Evolutionary conservation across 106 monocot genomes (phyloP).

Genomic region (Alisma plantagoaquatica): DNA sequence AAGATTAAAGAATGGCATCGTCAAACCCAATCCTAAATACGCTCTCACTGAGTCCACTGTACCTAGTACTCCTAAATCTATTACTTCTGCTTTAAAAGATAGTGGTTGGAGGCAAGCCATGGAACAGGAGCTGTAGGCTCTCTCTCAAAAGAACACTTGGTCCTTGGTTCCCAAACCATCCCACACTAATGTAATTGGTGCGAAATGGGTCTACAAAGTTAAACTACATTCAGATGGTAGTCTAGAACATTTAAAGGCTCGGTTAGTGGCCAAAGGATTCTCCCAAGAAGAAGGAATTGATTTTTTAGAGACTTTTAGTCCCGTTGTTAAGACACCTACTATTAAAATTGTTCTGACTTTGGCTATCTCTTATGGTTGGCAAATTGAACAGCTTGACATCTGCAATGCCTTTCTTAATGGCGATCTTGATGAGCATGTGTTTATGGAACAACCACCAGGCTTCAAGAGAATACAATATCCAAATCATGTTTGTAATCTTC

Average conservation of each 20-base stretch:
- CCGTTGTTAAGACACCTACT: background rate
- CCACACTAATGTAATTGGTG: slow-evolving; percentile 2
- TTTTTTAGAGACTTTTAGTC: background rate
- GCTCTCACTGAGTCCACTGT: too few relatives aligned
- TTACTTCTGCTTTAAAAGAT: too few relatives aligned
- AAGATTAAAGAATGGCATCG: too few relatives aligned
- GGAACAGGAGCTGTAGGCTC: too few relatives aligned
- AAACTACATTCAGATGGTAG: background rate
- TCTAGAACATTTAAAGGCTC: background rate
- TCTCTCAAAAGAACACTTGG: too few relatives aligned
- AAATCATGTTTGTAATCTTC: background rate
- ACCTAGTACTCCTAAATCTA: too few relatives aligned
- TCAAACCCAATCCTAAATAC: too few relatives aligned
- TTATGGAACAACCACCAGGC: slow-evolving; percentile 1
- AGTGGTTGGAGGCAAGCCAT: too few relatives aligned
- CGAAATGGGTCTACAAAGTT: background rate
- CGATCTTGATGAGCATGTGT: background rate
- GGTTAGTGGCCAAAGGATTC: background rate
- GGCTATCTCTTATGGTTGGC: background rate
- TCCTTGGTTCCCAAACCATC: too few relatives aligned
- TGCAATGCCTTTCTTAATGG: slow-evolving; percentile 6
- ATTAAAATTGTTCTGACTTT: background rate
- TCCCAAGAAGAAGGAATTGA: background rate
- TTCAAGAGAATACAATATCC: background rate
- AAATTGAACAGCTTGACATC: background rate